Evolutionary conservation across 768 basidiomycete species (phyloP), one percentile per base, ranked within the genome.

Genomic region (Daedaleopsis nitida): DNA sequence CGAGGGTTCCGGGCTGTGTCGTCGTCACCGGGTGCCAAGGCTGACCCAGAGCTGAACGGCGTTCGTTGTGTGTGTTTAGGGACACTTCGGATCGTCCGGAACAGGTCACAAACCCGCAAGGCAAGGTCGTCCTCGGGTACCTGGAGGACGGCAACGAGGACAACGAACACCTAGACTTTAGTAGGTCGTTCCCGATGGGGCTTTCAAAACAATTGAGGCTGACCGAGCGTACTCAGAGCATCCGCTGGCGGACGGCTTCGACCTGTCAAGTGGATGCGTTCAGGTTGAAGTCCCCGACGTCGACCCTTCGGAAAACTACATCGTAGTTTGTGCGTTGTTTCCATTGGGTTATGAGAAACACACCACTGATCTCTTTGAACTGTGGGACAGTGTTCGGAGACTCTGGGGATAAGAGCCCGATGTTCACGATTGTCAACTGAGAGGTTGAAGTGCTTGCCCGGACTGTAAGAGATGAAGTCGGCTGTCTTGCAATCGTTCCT

Each of bases 351-450:
- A 21, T 13, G n/a, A 7, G 45, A n/a, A n/a, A 43, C 10, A 24
- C 49, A 21, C 24, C 35, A 12, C 19, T 23, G 45, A 58, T 24
- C 4, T 47, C n/a, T 60, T 21, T 2, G n/a, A n/a, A n/a, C n/a
- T n/a, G n/a, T n/a, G 66, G 38, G 5, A 53, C 60, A 89, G 88
- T 88, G 44, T 76, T 86, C 64, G 89, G 89, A 27, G 84, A 87
- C 67, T 88, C 86, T 14, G 89, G 89, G 12, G 84, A 92, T 63
- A 65, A 71, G 10, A 87, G 83, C 67, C 82, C 82, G 0, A 17
- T 73, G 42, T 91, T 92, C 69, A 83, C 79, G 1, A 92, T 92
- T 62, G 54, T 64, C 32, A 24, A 43, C n/a, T 58, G 38, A 54
- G 71, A 12, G 2, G 19, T 2, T 6, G 12, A 14, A 13, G 34